Base-by-base conservation (phyloP, 495 filamentous ascomycete species). In the Aspergillus bertholletiae region DNA sequence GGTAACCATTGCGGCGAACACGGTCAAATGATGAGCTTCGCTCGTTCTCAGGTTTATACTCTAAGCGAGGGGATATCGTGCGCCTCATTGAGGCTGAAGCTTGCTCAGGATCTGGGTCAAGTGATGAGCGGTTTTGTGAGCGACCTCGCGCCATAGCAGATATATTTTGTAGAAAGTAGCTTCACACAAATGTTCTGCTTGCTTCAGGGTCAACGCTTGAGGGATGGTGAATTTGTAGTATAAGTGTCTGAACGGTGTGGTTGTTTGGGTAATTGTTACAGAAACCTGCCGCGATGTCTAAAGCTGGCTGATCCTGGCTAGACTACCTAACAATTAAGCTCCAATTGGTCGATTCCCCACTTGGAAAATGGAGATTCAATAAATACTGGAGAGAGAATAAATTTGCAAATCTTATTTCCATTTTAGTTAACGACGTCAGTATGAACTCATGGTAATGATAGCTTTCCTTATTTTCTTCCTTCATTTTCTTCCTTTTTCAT, bases 31-130 rank as follows among this genome's bases (percentile, higher is more conserved):
- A 65, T 7, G 65, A 70, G 48, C 67, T 77, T 46, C 72, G 70
- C 12, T 47, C 45, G 44, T 65, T 67, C 49, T 65, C 63, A 15
- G 66, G 62, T 45, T 65, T 73, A 21, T 73, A 72, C 27, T 63
- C 59, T 37, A 73, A 74, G 15, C 74, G 76, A 45, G 79, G 75
- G 15, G 80, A 78, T 55, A 77, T 75, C 8, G 80, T 79, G 39
- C 74, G 77, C 53, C 67, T 71, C 23, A 67, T 64, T 49, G 72
- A 70, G 15, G 65, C 64, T n/a, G 65, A 66, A 18, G 70, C 74
- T 23, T 62, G 64, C 23, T 59, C 46, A 34, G 34, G 49, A 49
- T 37, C 53, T 8, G 28, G 37, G 7, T 59, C 55, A 17, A 40
- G 51, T 28, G 58, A 56, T 18, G 63, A 66, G 11, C 54, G 59